Base-by-base conservation (phyloP, 768 basidiomycete genomes). In the Lactifluus echinatus region DNA sequence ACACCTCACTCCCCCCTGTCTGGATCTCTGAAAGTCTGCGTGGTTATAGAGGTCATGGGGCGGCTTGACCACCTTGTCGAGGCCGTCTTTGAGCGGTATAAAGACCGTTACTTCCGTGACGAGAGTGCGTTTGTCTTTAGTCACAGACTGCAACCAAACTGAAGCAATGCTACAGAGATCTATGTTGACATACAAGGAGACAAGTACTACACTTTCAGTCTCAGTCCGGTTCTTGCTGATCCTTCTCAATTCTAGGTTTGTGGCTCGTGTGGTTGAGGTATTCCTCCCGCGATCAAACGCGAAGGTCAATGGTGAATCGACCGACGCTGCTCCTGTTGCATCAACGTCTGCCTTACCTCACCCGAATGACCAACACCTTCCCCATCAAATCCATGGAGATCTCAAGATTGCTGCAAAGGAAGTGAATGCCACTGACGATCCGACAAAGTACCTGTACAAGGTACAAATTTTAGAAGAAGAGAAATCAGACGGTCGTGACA, bases 1-100 rank as follows among this genome's bases (percentile, higher is more conserved):
- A 68, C 57, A 49, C 55, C 66, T 64, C 61, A 52, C 36, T 23
- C n/a, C 34, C 57, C 57, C 59, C 56, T 29, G 40, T 53, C 54
- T 49, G 44, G 40, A 44, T 29, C 52, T 40, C 56, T 54, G 45
- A 55, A 54, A 49, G 26, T 57, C 64, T 40, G 12, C 60, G 59
- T 47, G 29, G 64, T 65, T 62, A 36, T 71, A 96, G 94, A 96
- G 85, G 90, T 97, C 64, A 88, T 97, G 72, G 95, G 96, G 46
- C 87, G 96, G 57, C 76, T 98, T 53, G 95, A 99, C 73, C 89
- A 89, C 66, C 77, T 99, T 19, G 93, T 95, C 17, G 96, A 99
- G 70, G 85, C 87, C 49, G 89, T 97, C 37, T 96, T 84, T 66
- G 94, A 97, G 62, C 87, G 96, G 52, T 98, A 93, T 79, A 93